Evolutionary conservation across 306 rosid genomes (phyloP), one percentile per base, ranked within the genome.

Genomic region (Cicer judaicum): DNA sequence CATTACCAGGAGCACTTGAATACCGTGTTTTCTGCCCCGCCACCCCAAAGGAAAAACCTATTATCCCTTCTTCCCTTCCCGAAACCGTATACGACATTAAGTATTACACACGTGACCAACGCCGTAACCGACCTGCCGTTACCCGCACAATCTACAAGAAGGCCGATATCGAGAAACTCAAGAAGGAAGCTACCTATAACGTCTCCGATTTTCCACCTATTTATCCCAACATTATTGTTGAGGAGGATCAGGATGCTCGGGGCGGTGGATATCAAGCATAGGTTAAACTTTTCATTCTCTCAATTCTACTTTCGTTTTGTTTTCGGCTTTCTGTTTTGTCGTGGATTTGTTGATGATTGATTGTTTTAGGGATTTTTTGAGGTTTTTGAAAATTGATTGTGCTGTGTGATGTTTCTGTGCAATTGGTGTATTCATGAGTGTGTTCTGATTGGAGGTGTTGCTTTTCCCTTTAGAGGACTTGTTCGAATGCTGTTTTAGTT

Each of bases 191-290:
- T 43, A 79, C 88, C 9, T 87, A 89, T 75, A 54, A 78, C 7
- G 62, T 75, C 18, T 70, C 88, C 2, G 94, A 92, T 6, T 90
- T 95, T 19, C 99, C 99, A 3, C 85, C 84, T 2, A 95, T 92
- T 41, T 95, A 89, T 46, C 87, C 92, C 57, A 88, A 80, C 6
- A 63, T 62, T 29, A 5, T 5, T 46, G 71, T 92, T 61, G 91
- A 89, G 72, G 96, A 95, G 84, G 98, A 93, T 43, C 1, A 34
- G 2, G 73, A 90, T 69, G 75, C 97, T 73, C 84, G 49, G 1
- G 98, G 99, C 10, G 99, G 99, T 14, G 99, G 99, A n/a, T 95
- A 95, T 79, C 92, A 90, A 85, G 11, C 76, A 78, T 84, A 87
- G 86, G 73, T 75, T 9, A 36, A 6, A 14, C 5, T 36, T 50